phyloP scores from a whole-genome alignment of 176 grass and related monocot species.

The Zoysia japonica region DNA sequence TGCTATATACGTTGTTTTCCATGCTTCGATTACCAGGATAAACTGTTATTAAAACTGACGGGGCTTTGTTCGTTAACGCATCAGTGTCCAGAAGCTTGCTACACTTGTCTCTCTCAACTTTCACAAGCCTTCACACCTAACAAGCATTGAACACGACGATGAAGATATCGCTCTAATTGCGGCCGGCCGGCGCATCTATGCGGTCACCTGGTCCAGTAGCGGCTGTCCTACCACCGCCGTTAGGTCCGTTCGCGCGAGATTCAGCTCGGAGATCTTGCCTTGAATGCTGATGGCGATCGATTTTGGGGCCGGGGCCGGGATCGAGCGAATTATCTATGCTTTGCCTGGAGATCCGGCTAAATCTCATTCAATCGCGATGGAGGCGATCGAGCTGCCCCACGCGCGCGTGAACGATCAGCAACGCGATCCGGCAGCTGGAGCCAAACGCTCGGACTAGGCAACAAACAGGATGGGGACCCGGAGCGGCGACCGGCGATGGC shows the following conservation, averaged over 20 bases:
- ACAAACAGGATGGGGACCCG: conserved; percentile 46
- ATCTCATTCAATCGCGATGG: conserved; percentile 12
- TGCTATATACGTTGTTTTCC: not conserved
- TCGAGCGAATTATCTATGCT: conserved; percentile 25
- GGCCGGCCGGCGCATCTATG: not conserved
- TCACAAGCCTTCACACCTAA: not conserved
- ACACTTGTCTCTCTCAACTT: not conserved
- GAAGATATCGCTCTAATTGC: conserved; percentile 5
- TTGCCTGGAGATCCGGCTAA: conserved; percentile 34
- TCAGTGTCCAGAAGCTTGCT: not conserved
- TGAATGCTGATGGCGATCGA: conserved; percentile 46
- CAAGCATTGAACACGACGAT: not conserved
- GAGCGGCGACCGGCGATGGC: conserved; percentile 26
- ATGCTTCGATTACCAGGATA: not conserved
- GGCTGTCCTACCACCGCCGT: conserved; percentile 20
- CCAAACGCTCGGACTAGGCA: conserved; percentile 33
- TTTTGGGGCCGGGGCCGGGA: not conserved
- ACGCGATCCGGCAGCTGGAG: conserved; percentile 3
- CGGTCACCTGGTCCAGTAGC: not conserved
- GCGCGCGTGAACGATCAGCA: not conserved
- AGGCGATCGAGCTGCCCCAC: conserved; percentile 2
- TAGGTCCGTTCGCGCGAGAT: conserved; percentile 39
- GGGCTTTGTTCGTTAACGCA: too few relatives aligned
- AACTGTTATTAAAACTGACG: not conserved
- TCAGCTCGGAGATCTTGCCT: conserved; percentile 37